Percentiles rank a stretch among this genome's conserved stretches.
Conservation (phyloP, 805 yeast genomes). For the Saturnispora besseyi region DNA sequence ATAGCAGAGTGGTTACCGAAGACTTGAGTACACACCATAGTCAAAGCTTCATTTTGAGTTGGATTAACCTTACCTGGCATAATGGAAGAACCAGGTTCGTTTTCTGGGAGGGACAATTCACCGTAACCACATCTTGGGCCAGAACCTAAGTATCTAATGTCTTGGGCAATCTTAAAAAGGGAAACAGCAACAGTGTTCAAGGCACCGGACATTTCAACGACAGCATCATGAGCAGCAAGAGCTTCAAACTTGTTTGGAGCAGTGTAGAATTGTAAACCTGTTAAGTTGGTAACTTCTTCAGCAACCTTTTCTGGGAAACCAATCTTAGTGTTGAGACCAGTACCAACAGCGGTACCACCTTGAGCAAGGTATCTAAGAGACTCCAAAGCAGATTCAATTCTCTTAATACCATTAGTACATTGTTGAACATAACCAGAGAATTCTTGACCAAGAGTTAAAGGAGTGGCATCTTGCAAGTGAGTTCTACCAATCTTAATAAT, state of each 20-base stretch:
- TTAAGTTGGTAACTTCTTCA: conserved; percentile 70
- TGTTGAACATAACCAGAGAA: conserved; percentile 95
- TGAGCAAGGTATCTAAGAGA: conserved; percentile 81
- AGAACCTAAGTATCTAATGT: conserved; percentile 94
- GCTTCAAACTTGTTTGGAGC: conserved; percentile 99
- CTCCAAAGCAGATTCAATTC: conserved; percentile 72
- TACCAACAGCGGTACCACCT: conserved; percentile 99
- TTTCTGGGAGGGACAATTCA: conserved; percentile 89
- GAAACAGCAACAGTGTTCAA: conserved; percentile 91
- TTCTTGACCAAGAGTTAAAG: conserved; percentile 96
- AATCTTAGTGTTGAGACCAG: conserved; percentile 89
- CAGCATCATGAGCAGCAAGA: conserved; percentile 96
- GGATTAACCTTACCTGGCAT: conserved; percentile 99
- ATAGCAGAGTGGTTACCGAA: conserved; percentile 94
- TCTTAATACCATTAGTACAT: conserved; percentile 77
- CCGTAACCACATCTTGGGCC: conserved; percentile 99
- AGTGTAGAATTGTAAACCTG: conserved; percentile 82
- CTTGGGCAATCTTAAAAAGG: conserved; percentile 93
- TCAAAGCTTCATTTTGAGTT: conserved; percentile 96
- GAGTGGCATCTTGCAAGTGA: conserved; percentile 97
- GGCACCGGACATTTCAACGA: conserved; percentile 97
- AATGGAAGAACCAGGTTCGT: conserved; percentile 98
- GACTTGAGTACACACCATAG: conserved; percentile 97
- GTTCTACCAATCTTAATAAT: conserved; percentile 99
- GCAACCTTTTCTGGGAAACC: conserved; percentile 90